These are phyloP conservation scores for Grosmannia clavigera DNA, from an alignment of 2,329 filamentous ascomycete species.

Conservation along the genomic window DNA sequence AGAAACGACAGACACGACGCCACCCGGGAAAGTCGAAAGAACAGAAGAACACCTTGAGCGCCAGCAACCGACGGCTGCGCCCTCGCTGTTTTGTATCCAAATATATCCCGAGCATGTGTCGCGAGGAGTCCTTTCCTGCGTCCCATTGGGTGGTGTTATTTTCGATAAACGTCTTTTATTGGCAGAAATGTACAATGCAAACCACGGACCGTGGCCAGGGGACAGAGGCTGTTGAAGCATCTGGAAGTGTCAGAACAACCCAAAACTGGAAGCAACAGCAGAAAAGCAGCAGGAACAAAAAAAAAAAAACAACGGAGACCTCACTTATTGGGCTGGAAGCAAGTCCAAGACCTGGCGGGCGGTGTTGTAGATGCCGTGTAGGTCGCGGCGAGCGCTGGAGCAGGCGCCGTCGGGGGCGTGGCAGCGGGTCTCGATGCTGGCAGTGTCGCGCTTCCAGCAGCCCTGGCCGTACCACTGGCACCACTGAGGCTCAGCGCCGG, in stretches of 20 bases:
- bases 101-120: neutral
- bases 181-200: neutral
- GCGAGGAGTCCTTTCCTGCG: neutral
- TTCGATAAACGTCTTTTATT: neutral
- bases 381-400: conserved; percentile 25
- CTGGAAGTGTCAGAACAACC: neutral
- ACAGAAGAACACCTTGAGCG: neutral
- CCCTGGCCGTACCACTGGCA: conserved; percentile 10
- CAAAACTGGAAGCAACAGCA: neutral
- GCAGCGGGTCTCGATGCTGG: conserved; percentile 17
- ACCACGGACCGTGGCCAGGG: neutral
- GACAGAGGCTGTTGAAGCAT: neutral
- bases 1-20: neutral
- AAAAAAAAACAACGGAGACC: neutral
- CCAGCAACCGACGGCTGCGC: neutral
- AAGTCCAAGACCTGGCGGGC: conserved; percentile 18
- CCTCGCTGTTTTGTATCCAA: neutral
- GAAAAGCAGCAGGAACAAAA: neutral
- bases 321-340: conserved; percentile 7
- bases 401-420: conserved; percentile 19
- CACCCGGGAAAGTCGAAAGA: neutral
- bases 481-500: conserved; percentile 6
- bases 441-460: conserved; percentile 20
- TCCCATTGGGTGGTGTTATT: neutral
- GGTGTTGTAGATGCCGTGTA: conserved; percentile 21